A percentile compares a stretch with the other conserved stretches of the same genome.
These are phyloP conservation scores for Mallotus nudiflorus DNA, from an alignment of 345 rosid species.

Conservation along the genomic window DNA sequence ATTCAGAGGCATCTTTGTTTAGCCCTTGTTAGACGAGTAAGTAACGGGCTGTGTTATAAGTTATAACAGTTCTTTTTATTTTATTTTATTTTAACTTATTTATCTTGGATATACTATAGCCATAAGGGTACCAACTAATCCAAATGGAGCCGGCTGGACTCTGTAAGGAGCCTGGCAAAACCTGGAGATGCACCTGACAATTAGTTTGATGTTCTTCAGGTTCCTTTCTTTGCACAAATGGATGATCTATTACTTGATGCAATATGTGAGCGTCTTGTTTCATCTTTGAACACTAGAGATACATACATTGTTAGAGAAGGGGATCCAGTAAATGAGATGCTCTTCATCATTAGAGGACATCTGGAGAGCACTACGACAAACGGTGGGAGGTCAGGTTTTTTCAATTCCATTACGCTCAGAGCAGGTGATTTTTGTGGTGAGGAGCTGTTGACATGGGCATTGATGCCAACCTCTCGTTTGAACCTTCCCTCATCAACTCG, in stretches of 20 bases:
- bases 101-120: too few relatives aligned
- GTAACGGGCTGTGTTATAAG: not conserved
- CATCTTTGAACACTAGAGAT: conserved; percentile 1
- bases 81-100: too few relatives aligned
- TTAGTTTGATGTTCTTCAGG: not conserved
- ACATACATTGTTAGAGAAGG: conserved; percentile 10
- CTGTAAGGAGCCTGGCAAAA: too few relatives aligned
- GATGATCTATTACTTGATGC: conserved; percentile 12
- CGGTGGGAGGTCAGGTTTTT: conserved; percentile 4
- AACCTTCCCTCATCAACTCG: not conserved
- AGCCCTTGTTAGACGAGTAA: conserved; percentile 10
- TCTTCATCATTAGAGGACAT: conserved; percentile 8
- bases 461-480: not conserved
- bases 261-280: not conserved
- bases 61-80: too few relatives aligned
- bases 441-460: conserved; percentile 10
- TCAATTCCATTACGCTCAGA: not conserved
- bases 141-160: too few relatives aligned
- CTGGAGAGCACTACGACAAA: conserved; percentile 4
- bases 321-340: conserved; percentile 11
- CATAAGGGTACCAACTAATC: too few relatives aligned
- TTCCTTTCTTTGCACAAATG: conserved; percentile 10
- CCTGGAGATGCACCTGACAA: too few relatives aligned
- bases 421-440: conserved; percentile 11
- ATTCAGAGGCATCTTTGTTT: conserved; percentile 10